Base-by-base conservation (phyloP, 2,329 filamentous ascomycete genomes). In the Penicillium janthinellum region DNA sequence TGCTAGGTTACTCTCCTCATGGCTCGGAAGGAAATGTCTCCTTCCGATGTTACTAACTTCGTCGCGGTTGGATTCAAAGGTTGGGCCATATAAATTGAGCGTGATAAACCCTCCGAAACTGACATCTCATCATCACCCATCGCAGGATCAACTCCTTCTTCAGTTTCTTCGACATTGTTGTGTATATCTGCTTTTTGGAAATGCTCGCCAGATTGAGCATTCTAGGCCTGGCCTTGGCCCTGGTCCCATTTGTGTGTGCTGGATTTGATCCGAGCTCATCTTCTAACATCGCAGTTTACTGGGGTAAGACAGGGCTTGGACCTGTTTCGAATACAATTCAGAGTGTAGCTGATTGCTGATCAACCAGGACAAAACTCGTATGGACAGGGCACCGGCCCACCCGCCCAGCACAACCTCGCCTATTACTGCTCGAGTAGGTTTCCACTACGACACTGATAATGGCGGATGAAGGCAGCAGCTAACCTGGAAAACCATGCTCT, bases 241-340 rank as follows among this genome's bases (percentile, higher is more conserved):
- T 37, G 3, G 12, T 8, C 10, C n/a, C 31, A 12, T 37, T 50
- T 20, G 47, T 50, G n/a, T 51, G 25, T 17, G 55, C 55, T 38
- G 55, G 55, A n/a, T 57, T 83, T 69, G 71, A 78, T 58, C 58
- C 80, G 2, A 67, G 64, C n/a, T 77, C 79, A 1, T 67, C 70
- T 2, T 77, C 72, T 54, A 88, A 88, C 67, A 68, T 89, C 56
- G 85, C 83, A 22, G 77, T 88, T 1, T 89, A 89, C 71, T 89
- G 86, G 86, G 86, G 65, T 67, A 60, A 59, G 31, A 39, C 31
- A 25, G 14, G 39, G 5, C 4, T 35, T 28, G 5, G 4, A 22
- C 3, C 22, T 22, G 22, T 22, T 22, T 22, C 22, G 22, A 22
- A 22, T 3, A 2, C 22, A 22, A 22, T 35, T 1, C 4, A 49